Base-by-base conservation (phyloP, 345 rosid species). In the Trapa incisa region DNA sequence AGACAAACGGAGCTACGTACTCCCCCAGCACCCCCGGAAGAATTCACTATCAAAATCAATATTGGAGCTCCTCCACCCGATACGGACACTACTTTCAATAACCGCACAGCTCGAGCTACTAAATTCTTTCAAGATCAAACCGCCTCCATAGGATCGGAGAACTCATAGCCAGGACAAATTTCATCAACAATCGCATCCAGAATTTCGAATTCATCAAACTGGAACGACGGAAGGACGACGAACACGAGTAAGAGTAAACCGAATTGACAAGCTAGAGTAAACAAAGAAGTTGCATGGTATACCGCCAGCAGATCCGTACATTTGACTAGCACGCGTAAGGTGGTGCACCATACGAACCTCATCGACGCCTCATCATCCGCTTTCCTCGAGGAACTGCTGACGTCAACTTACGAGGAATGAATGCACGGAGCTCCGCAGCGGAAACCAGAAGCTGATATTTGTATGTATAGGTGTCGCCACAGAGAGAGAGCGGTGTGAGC, bases 221-320 rank as follows among this genome's bases (percentile, higher is more conserved):
- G 22, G 37, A 61, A 50, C 43, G 37, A 7, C 12, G 48, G 48
- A 13, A 45, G 48, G 16, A 33, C 7, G 13, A 39, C 37, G 9
- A 54, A 38, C 15, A 65, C 50, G 37, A 14, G 48, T 1, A 9
- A 14, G 29, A 35, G 22, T 32, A 41, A 42, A 17, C 32, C 33
- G 12, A 17, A 22, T 22, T n/a, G 60, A 54, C 2, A 35, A 54
- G 60, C 60, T n/a, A 54, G 32, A 58, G 52, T 12, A 65, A 8
- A 39, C 67, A 6, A 50, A 1, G 37, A 29, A 2, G 14, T 3
- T 17, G 2, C 13, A 10, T 8, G 38, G 36, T 42, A 32, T 71
- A 71, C 73, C 65, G 56, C 65, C 68, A 53, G 68, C 68, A 71
- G 68, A 71, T 71, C 73, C 68, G 64, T 36, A 47, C 68, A 54